A percentile compares a stretch with the other conserved stretches of the same genome.
Conservation (phyloP, 2,329 filamentous ascomycete species). For the Xylariaceae sp. region DNA sequence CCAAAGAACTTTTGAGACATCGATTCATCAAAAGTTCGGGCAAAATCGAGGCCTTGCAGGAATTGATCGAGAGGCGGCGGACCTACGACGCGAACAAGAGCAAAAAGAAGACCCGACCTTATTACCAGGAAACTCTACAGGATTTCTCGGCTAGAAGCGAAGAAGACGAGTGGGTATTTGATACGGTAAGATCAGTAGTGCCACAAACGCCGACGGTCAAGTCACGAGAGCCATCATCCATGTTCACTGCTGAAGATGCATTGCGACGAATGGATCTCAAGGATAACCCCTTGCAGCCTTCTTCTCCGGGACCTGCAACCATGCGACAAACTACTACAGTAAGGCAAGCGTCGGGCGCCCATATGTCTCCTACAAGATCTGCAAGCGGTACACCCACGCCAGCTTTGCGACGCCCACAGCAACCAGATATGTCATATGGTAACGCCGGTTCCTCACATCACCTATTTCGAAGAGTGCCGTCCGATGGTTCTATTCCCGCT, state of each 20-base stretch:
- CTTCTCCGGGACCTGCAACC: constrained; percentile 50
- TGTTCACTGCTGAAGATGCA: constrained; percentile 54
- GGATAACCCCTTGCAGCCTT: constrained; percentile 53
- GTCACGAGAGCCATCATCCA: constrained; percentile 52
- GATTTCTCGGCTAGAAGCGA: constrained; percentile 62
- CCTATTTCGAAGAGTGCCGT: constrained; percentile 80
- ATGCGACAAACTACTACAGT: constrained; percentile 56
- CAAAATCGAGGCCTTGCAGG: constrained; percentile 81
- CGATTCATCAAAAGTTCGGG: constrained; percentile 83
- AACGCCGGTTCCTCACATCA: constrained; percentile 89
- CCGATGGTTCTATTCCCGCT: constrained; percentile 54
- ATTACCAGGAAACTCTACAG: constrained; percentile 88
- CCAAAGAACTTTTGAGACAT: constrained; percentile 82
- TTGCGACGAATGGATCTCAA: constrained; percentile 57
- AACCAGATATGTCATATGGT: constrained; percentile 86
- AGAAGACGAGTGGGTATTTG: constrained; percentile 89
- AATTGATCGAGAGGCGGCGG: constrained; percentile 77
- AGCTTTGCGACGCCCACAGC: constrained; percentile 69
- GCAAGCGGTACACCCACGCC: constrained; percentile 34
- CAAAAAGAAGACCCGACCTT: constrained; percentile 66
- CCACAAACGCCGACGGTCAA: constrained; percentile 51
- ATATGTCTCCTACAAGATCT: constrained; percentile 38
- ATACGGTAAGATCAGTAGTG: constrained; percentile 75
- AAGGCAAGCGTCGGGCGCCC: constrained; percentile 41
- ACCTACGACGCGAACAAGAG: constrained; percentile 72